Evolutionary conservation across 2,329 filamentous ascomycete species (phyloP), one percentile per base, ranked within the genome.

Genomic region (Aspergillus sp.): DNA sequence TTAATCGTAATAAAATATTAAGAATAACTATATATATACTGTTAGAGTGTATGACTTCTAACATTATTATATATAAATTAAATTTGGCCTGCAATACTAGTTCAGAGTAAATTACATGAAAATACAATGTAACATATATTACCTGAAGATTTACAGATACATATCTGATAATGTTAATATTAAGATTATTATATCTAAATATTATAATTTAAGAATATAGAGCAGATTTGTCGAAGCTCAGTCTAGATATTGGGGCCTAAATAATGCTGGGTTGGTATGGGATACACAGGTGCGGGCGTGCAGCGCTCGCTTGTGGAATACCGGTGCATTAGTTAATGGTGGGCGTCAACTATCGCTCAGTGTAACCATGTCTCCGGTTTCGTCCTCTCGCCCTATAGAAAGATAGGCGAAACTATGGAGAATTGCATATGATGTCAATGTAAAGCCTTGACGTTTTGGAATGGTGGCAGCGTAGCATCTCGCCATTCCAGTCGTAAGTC

Each of bases 191-290:
- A 24, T 31, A 52, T 36, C 24, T 36, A n/a, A 36, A 31, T 52
- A 52, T 52, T 29, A 2, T 52, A 52, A 29, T 52, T 31, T 52
- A 29, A 52, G 31, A 52, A 29, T 52, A 52, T 52, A 36, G 18
- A 52, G 22, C 29, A 52, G 50, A 52, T 29, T 52, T 4, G 50
- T 36, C 29, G 22, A 36, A 52, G 3, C 2, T 52, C 31, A 29
- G 50, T 52, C 29, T 18, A 52, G 24, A 52, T 52, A 36, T 36
- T 52, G 16, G 50, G 31, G 50, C 29, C 29, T 18, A 52, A 52
- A 52, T 29, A 52, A 29, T 32, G 50, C 50, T 52, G 50, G 29
- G 31, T 52, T 52, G 31, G 24, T 52, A 52, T 52, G 50, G 50
- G 26, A 52, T 52, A 52, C 24, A 49, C 18, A 32, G 20, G 47